phyloP scores from a whole-genome alignment of 306 rosid species.

The Macrotyloma uniflorum region DNA sequence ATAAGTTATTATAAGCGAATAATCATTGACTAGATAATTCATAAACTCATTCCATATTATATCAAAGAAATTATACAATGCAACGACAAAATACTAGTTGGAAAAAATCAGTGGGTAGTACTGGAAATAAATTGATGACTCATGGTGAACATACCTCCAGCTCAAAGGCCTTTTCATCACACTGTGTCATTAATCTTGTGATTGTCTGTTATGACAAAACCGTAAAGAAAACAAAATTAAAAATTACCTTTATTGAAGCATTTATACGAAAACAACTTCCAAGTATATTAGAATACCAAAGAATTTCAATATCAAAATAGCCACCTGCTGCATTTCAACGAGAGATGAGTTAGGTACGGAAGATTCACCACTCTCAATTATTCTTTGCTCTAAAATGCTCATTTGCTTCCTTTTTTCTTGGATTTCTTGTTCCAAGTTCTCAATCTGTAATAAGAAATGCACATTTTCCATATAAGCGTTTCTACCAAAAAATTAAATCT shows the following conservation, averaged over 20 bases:
- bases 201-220: conserved; percentile 67
- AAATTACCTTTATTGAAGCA: conserved; percentile 25
- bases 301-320: conserved; percentile 8
- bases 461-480: conserved; percentile 16
- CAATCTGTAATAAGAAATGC: conserved; percentile 60
- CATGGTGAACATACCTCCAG: conserved; percentile 70
- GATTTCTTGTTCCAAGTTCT: conserved; percentile 85
- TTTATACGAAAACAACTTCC: conserved; percentile 5
- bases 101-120: conserved; percentile 2
- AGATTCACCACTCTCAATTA: conserved; percentile 81
- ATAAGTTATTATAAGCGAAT: conserved; percentile 6
- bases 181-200: conserved; percentile 74
- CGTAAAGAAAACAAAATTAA: conserved; percentile 17
- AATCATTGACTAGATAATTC: background rate
- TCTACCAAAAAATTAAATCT: conserved; percentile 28
- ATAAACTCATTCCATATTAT: conserved; percentile 14
- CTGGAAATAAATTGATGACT: conserved; percentile 22
- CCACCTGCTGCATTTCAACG: conserved; percentile 97
- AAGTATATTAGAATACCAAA: conserved; percentile 17
- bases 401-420: conserved; percentile 86
- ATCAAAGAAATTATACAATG: conserved; percentile 15
- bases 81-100: background rate
- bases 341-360: conserved; percentile 70
- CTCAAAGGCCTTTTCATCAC: conserved; percentile 88
- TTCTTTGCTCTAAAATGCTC: conserved; percentile 81